Percentiles rank a stretch among this genome's conserved stretches.
Conservation (phyloP, 768 basidiomycete species). For the Phanerochaete carnosa region DNA sequence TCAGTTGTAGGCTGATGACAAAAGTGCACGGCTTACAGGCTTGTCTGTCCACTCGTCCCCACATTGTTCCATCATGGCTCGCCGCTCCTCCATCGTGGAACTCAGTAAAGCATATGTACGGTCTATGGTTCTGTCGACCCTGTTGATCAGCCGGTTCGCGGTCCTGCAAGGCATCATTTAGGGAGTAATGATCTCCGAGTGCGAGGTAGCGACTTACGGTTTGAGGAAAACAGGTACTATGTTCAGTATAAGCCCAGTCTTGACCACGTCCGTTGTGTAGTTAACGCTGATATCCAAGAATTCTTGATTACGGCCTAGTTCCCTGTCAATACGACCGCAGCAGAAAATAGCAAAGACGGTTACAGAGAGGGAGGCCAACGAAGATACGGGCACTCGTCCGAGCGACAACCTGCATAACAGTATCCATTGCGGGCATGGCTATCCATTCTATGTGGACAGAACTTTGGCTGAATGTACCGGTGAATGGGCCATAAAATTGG, state of each 20-base stretch:
- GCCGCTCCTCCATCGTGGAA: neutral
- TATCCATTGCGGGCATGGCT: neutral
- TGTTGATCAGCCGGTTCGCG: neutral
- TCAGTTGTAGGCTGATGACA: neutral
- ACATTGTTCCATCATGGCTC: neutral
- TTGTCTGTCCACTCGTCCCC: neutral
- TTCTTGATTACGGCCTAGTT: slow-evolving; percentile 37
- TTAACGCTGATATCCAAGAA: slow-evolving; percentile 31
- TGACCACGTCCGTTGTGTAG: slow-evolving; percentile 27
- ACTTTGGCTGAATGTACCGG: neutral
- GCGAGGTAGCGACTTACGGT: slow-evolving; percentile 22
- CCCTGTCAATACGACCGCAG: neutral
- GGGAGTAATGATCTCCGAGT: neutral
- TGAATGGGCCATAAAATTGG: too few relatives aligned
- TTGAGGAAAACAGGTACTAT: slow-evolving; percentile 31
- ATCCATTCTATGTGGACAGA: slow-evolving; percentile 5
- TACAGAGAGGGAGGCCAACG: slow-evolving; percentile 45
- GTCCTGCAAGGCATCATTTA: neutral
- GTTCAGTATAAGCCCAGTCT: slow-evolving; percentile 17
- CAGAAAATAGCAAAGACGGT: slow-evolving; percentile 8
- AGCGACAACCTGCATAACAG: slow-evolving; percentile 33
- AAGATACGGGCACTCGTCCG: slow-evolving; percentile 43
- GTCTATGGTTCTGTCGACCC: neutral
- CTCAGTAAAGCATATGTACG: neutral
- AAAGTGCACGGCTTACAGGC: neutral